Evolutionary conservation across 345 rosid species (phyloP).

Genomic region (Salix exigua): DNA sequence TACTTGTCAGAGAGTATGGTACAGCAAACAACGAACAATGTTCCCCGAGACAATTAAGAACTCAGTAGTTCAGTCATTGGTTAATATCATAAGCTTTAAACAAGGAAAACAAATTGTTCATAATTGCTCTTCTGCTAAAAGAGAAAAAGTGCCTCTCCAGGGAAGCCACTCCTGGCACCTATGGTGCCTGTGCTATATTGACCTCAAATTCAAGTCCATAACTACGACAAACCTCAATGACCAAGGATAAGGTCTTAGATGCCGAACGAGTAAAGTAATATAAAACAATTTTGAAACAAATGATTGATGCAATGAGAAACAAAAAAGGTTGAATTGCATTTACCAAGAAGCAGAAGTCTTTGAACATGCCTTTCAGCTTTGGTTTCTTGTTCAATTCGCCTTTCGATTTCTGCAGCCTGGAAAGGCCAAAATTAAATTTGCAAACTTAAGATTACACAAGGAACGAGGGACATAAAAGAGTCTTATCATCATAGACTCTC

Average conservation of each 20-base stretch:
- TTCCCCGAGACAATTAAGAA: neutral
- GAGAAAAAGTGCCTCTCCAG: neutral
- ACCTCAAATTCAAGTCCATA: neutral
- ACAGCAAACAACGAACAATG: neutral
- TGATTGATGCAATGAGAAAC: neutral
- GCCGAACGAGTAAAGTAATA: neutral
- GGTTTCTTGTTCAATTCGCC: slow-evolving; percentile 91
- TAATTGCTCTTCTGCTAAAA: neutral
- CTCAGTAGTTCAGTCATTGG: neutral
- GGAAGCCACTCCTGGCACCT: slow-evolving; percentile 5
- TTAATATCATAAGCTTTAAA: neutral
- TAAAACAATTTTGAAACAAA: neutral
- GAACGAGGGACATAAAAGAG: neutral
- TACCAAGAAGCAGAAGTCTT: slow-evolving; percentile 91
- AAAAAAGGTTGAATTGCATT: slow-evolving; percentile 4
- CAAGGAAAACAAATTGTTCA: neutral
- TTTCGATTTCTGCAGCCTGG: slow-evolving; percentile 88
- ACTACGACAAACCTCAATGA: neutral
- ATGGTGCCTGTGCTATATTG: neutral
- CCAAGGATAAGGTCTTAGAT: neutral
- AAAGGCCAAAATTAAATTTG: slow-evolving; percentile 14
- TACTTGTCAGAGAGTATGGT: neutral
- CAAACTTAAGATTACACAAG: neutral
- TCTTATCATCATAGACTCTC: neutral
- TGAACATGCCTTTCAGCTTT: slow-evolving; percentile 93